Conservation (phyloP, 2,329 filamentous ascomycete species). For the Ambrosiella cleistominuta region DNA sequence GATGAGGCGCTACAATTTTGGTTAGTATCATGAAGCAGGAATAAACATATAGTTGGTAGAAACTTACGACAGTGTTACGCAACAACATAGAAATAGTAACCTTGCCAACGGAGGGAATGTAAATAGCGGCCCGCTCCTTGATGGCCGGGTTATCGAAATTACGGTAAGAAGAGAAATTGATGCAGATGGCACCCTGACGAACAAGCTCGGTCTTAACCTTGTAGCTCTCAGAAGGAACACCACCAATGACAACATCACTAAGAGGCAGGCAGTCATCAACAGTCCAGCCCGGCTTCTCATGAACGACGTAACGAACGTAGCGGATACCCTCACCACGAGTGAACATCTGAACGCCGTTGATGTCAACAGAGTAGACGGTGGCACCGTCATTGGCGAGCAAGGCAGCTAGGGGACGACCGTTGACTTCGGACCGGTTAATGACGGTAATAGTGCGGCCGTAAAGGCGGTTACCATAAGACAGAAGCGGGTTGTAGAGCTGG, state of each 20-base stretch:
- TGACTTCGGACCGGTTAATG: conserved; percentile 91
- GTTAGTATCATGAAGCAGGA: conserved; percentile 15
- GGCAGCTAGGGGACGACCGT: conserved; percentile 79
- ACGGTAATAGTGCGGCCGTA: conserved; percentile 91
- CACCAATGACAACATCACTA: conserved; percentile 88
- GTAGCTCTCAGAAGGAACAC: conserved; percentile 73
- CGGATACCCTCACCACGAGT: conserved; percentile 76
- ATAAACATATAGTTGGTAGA: not conserved
- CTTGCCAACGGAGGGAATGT: conserved; percentile 92
- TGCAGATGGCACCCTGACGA: conserved; percentile 85
- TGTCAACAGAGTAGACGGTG: conserved; percentile 84
- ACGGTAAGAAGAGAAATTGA: conserved; percentile 93
- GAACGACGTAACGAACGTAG: conserved; percentile 70
- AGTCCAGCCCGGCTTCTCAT: conserved; percentile 63
- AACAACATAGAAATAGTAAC: conserved; percentile 87
- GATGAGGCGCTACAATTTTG: conserved; percentile 27
- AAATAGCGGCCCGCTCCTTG: conserved; percentile 92
- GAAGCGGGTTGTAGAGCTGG: conserved; percentile 88
- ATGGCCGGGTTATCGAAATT: conserved; percentile 76
- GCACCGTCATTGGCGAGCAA: conserved; percentile 92
- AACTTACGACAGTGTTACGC: conserved; percentile 68
- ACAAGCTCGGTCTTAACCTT: conserved; percentile 76
- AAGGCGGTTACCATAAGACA: conserved; percentile 81
- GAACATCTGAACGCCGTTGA: conserved; percentile 82
- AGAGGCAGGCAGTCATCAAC: conserved; percentile 67